phyloP scores from a whole-genome alignment of 1,284 basidiomycete species.

The Cryptococcus wingfieldii region DNA sequence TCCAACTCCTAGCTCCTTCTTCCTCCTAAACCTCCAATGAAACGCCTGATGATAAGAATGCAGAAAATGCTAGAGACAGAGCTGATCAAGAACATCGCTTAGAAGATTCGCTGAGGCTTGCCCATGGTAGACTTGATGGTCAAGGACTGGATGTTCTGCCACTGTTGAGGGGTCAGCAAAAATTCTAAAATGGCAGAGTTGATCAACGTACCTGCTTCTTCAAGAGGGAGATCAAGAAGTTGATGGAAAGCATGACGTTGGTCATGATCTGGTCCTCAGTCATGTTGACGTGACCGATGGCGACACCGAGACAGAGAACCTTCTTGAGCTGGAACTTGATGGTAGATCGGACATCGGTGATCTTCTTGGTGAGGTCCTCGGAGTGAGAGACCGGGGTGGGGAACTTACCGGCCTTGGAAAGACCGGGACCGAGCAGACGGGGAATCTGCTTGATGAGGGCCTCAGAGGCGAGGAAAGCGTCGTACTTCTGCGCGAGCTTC shows the following conservation, averaged over 20 bases:
- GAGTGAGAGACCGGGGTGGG: slow-evolving; percentile 91
- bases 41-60: slow-evolving; percentile 2
- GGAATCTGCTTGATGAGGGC: slow-evolving; percentile 99
- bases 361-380: slow-evolving; percentile 89
- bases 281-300: slow-evolving; percentile 97
- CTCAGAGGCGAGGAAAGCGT: slow-evolving; percentile 98
- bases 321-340: slow-evolving; percentile 99
- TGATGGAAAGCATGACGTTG: slow-evolving; percentile 99
- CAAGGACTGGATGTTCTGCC: slow-evolving; percentile 99
- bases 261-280: slow-evolving; percentile 92
- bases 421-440: slow-evolving; percentile 96
- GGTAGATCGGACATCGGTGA: slow-evolving; percentile 93
- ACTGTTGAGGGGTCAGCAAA: slow-evolving; percentile 53
- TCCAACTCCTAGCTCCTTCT: too few relatives aligned
- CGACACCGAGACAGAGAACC: slow-evolving; percentile 98
- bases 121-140: slow-evolving; percentile 99
- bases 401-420: slow-evolving; percentile 99
- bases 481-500: slow-evolving; percentile 99
- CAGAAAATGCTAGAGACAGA: slow-evolving; percentile 1
- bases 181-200: background rate
- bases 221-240: slow-evolving; percentile 98
- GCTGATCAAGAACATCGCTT: slow-evolving; percentile 41
- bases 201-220: slow-evolving; percentile 68
- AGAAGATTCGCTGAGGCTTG: slow-evolving; percentile 93
- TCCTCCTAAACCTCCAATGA: too few relatives aligned